phyloP scores from a whole-genome alignment of 1,284 basidiomycete species.

The Peniophora sp. region DNA sequence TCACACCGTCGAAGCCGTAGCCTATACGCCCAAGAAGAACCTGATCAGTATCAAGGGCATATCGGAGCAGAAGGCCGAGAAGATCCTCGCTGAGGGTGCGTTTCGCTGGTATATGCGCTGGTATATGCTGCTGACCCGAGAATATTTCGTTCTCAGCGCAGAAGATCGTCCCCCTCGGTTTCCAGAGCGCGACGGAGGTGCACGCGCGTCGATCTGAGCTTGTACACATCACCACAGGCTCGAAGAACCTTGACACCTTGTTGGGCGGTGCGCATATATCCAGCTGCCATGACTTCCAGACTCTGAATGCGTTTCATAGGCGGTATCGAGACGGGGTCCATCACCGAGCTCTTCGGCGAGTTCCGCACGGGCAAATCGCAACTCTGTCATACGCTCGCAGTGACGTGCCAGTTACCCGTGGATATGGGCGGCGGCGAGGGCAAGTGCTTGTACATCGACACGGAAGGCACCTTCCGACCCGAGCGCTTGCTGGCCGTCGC shows the following conservation, averaged over 20 bases:
- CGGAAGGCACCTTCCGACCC: conserved; percentile 98
- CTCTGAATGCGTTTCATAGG: conserved; percentile 35
- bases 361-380: conserved; percentile 99
- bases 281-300: neutral
- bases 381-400: conserved; percentile 95
- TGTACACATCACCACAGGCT: conserved; percentile 95
- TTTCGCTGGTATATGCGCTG: neutral
- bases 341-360: conserved; percentile 98
- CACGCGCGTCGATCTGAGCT: conserved; percentile 94
- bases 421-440: conserved; percentile 99
- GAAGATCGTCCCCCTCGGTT: conserved; percentile 96
- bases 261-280: conserved; percentile 66
- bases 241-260: conserved; percentile 92
- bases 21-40: conserved; percentile 95
- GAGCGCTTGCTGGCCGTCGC: conserved; percentile 92
- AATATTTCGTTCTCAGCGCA: conserved; percentile 48
- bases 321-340: conserved; percentile 97
- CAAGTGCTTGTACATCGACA: conserved; percentile 98
- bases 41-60: conserved; percentile 94
- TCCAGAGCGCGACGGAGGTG: conserved; percentile 97
- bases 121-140: neutral
- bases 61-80: conserved; percentile 96
- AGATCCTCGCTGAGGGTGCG: conserved; percentile 87
- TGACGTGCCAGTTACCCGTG: conserved; percentile 96
- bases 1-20: conserved; percentile 93